Evolutionary conservation across 2,329 filamentous ascomycete genomes (phyloP).

Genomic region (Venturia asperata): DNA sequence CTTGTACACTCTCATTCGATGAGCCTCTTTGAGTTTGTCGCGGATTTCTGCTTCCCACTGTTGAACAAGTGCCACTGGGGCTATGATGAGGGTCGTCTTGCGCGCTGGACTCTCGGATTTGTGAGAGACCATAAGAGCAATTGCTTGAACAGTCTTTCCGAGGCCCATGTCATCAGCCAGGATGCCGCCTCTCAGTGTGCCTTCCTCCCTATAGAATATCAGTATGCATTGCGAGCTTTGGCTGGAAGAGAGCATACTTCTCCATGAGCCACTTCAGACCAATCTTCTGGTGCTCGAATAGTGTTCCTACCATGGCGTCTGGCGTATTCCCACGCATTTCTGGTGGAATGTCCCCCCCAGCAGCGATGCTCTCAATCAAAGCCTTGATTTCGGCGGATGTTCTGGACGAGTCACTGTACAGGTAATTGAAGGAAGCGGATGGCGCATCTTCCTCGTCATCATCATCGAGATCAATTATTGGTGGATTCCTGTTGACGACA

Average conservation of each 20-base stretch:
- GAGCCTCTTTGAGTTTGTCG: constrained; percentile 58
- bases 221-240: not conserved
- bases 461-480: constrained; percentile 17
- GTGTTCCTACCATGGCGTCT: constrained; percentile 55
- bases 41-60: constrained; percentile 87
- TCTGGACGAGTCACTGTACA: constrained; percentile 39
- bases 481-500: not conserved
- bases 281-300: constrained; percentile 78
- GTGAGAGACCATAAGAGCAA: constrained; percentile 66
- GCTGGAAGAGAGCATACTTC: constrained; percentile 33
- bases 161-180: constrained; percentile 66
- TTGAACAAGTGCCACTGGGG: constrained; percentile 86
- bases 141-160: constrained; percentile 75
- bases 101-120: constrained; percentile 51
- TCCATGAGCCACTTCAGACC: constrained; percentile 69
- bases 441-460: constrained; percentile 6
- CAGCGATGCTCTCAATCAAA: constrained; percentile 64
- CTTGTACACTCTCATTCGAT: constrained; percentile 58
- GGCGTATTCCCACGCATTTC: constrained; percentile 62
- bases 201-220: constrained; percentile 46
- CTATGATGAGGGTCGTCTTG: constrained; percentile 78
- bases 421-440: constrained; percentile 3
- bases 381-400: constrained; percentile 62
- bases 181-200: constrained; percentile 66
- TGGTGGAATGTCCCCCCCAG: constrained; percentile 58